Evolutionary conservation across 108 stramenopile genomes (phyloP), one percentile per base, ranked within the genome.

Genomic region (Cyclotella sp.): DNA sequence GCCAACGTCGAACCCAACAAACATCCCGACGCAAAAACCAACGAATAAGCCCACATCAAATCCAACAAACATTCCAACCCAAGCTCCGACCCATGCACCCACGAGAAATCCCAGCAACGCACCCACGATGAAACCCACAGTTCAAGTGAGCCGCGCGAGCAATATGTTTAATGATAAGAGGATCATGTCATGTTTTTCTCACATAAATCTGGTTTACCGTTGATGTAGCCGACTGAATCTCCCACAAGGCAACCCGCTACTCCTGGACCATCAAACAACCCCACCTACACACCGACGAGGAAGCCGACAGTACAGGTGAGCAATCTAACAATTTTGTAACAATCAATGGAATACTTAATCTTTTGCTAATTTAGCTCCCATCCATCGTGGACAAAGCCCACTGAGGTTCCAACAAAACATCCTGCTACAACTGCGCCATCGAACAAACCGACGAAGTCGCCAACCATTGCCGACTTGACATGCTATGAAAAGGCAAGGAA

Each of bases 401-500:
- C 34, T 34, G 34, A 2, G 34, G 34, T 49, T 49, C 47, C 47
- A 49, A 49, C 47, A 3, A 49, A 49, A 9, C 18, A 16, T n/a
- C 47, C 47, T n/a, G 47, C 9, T 2, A 34, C 34, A 49, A 16
- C 30, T 61, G 12, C 60, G 4, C 60, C 60, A 61, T 22, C 55
- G 5, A 57, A 24, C 55, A 21, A 8, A 24, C 55, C 55, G 12
- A 57, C 55, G 12, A 57, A 1, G 8, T 61, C 47, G 15, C 47
- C 47, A 49, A 49, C 47, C n/a, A n/a, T n/a, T 49, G 18, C 47
- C 6, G 34, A 34, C 6, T 49, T 61, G 19, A 61, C 60, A 39
- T 61, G 60, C 60, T 61, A 61, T 34, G 6, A 34, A 34, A 61
- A 61, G 29, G 60, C 34, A 14, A 61, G 34, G n/a, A 61, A 61